These are phyloP conservation scores for Globisporangium okanoganense DNA, from an alignment of 352 stramenopile species.

Conservation along the genomic window DNA sequence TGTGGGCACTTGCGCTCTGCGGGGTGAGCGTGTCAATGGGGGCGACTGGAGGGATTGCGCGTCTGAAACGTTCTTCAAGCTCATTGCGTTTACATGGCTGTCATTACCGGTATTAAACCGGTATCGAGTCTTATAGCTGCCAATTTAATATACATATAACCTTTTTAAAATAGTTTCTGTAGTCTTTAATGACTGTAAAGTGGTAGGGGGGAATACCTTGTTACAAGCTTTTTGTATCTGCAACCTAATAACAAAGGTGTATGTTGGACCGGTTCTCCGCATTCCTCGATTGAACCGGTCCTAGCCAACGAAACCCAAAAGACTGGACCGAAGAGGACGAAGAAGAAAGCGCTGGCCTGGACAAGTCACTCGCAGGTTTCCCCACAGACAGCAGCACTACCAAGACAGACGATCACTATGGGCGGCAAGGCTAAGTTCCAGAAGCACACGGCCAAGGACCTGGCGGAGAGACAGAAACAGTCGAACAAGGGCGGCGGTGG, in stretches of 20 bases:
- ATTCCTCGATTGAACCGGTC: neutral
- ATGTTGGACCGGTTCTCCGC: neutral
- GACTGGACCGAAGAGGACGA: conserved; percentile 1
- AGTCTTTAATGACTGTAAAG: no score
- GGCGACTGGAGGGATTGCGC: conserved; percentile 1
- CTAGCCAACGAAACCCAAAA: neutral
- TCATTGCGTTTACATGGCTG: conserved; percentile 2
- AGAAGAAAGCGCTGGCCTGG: neutral
- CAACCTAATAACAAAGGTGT: no score
- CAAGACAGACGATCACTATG: conserved; percentile 24
- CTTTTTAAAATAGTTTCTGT: no score
- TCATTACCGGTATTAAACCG: neutral
- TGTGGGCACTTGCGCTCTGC: neutral
- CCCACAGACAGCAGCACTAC: conserved; percentile 1
- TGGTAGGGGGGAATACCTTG: no score
- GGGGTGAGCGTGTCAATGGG: conserved; percentile 4
- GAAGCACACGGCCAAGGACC: conserved; percentile 72
- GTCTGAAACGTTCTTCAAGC: neutral
- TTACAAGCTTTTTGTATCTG: no score
- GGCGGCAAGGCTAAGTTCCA: conserved; percentile 75
- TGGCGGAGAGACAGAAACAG: conserved; percentile 38
- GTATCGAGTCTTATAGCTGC: no score
- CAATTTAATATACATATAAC: no score
- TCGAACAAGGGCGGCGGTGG: conserved; percentile 64
- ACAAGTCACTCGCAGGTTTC: neutral